Percentiles rank a stretch among this genome's conserved stretches.
phyloP scores from a whole-genome alignment of 2,329 filamentous ascomycete species.

The Colletotrichum aenigma region DNA sequence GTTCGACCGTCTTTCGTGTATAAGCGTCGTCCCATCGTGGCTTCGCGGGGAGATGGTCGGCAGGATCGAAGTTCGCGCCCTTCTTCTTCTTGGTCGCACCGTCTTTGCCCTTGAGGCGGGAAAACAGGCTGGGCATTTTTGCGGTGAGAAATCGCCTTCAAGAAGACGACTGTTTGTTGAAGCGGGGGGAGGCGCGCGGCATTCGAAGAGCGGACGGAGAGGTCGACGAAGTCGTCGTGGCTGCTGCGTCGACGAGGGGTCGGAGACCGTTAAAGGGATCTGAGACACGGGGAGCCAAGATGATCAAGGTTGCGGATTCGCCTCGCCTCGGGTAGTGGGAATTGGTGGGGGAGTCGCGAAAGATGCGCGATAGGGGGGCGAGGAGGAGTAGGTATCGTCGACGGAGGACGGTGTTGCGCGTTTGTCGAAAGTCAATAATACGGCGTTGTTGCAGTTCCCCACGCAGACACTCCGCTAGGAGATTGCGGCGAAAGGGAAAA shows the following conservation, averaged over 20 bases:
- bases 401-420: slow-evolving; percentile 3
- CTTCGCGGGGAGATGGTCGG: slow-evolving; percentile 64
- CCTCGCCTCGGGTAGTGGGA: background rate
- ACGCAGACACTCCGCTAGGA: background rate
- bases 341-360: background rate
- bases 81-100: slow-evolving; percentile 70
- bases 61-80: slow-evolving; percentile 55
- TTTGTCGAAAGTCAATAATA: slow-evolving; percentile 16
- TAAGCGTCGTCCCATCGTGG: slow-evolving; percentile 89
- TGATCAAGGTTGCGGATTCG: background rate
- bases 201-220: slow-evolving; percentile 4
- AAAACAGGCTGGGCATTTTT: slow-evolving; percentile 64
- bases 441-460: background rate
- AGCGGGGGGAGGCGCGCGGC: background rate
- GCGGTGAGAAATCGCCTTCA: background rate
- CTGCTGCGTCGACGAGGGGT: slow-evolving; percentile 1
- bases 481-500: background rate
- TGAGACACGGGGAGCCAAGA: background rate
- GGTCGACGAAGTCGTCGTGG: background rate
- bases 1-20: slow-evolving; percentile 79
- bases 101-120: slow-evolving; percentile 78
- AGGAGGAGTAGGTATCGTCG: background rate
- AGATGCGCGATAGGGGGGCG: background rate
- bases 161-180: background rate
- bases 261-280: background rate